Percentiles rank a stretch among this genome's conserved stretches.
Evolutionary conservation across 1,284 basidiomycete genomes (phyloP).

Genomic region (Pseudozyma pruni): DNA sequence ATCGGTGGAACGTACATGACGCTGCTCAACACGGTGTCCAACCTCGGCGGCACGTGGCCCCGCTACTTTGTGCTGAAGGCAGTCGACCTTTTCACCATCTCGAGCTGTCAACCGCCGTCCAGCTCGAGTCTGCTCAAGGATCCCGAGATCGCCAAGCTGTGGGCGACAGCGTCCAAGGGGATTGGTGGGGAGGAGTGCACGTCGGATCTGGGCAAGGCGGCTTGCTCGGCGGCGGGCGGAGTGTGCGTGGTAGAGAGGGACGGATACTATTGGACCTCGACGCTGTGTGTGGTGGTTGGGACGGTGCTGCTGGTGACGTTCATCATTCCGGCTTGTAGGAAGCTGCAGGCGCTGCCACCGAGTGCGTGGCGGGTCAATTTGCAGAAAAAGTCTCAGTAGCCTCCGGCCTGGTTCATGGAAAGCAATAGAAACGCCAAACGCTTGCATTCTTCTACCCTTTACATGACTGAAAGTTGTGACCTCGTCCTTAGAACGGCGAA

Average conservation of each 20-base stretch:
- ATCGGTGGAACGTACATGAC: conserved; percentile 78
- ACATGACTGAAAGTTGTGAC: too few relatives aligned
- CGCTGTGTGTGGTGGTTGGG: conserved; percentile 81
- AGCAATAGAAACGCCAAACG: not conserved
- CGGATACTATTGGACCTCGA: conserved; percentile 90
- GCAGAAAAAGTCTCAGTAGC: conserved; percentile 16
- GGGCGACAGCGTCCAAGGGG: conserved; percentile 30
- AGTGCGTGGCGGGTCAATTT: conserved; percentile 59
- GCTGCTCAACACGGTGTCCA: conserved; percentile 94
- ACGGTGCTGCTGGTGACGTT: conserved; percentile 78
- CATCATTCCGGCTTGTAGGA: conserved; percentile 84
- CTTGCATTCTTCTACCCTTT: not conserved
- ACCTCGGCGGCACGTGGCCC: conserved; percentile 98
- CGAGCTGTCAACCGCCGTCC: conserved; percentile 49
- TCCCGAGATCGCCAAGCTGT: conserved; percentile 37
- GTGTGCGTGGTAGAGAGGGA: conserved; percentile 84
- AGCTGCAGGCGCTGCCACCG: conserved; percentile 74
- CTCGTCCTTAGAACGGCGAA: conserved; percentile 9
- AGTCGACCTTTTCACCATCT: conserved; percentile 62
- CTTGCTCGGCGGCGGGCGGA: conserved; percentile 81
- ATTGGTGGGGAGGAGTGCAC: conserved; percentile 55
- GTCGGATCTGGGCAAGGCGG: conserved; percentile 75
- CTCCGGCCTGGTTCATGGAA: not conserved
- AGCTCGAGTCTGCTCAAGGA: conserved; percentile 31
- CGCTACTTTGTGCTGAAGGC: conserved; percentile 87